Conservation (phyloP, 2,329 filamentous ascomycete species). For the Beauveria scarabaeidicola region DNA sequence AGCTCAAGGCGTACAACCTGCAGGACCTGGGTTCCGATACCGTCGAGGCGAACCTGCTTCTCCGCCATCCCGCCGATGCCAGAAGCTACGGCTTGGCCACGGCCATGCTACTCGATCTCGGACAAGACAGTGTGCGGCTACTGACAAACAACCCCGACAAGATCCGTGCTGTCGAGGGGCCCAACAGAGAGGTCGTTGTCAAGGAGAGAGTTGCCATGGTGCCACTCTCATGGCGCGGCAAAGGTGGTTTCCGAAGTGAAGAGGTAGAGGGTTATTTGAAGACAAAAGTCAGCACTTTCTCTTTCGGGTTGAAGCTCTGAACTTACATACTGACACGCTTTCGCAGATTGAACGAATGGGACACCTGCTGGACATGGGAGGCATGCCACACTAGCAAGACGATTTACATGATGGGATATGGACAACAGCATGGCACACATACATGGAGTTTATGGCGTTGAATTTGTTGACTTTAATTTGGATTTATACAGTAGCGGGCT, state of each 20-base stretch:
- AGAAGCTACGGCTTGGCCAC: conserved; percentile 94
- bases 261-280: conserved; percentile 92
- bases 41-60: conserved; percentile 84
- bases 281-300: conserved; percentile 62
- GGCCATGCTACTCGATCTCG: conserved; percentile 83
- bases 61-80: conserved; percentile 90
- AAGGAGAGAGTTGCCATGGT: conserved; percentile 92
- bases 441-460: conserved; percentile 8
- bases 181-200: conserved; percentile 77
- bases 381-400: conserved; percentile 11
- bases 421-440: conserved; percentile 12
- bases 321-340: conserved; percentile 15
- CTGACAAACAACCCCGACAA: conserved; percentile 98
- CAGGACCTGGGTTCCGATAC: conserved; percentile 97
- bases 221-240: conserved; percentile 83
- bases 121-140: conserved; percentile 67
- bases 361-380: conserved; percentile 59
- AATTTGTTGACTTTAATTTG: background rate
- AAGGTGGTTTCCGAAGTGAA: conserved; percentile 71
- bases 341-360: conserved; percentile 78
- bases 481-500: background rate
- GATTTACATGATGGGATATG: background rate
- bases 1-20: conserved; percentile 95
- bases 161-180: conserved; percentile 86
- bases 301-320: background rate